Base-by-base conservation (phyloP, 495 filamentous ascomycete species). In the Penicillium flavigenum region DNA sequence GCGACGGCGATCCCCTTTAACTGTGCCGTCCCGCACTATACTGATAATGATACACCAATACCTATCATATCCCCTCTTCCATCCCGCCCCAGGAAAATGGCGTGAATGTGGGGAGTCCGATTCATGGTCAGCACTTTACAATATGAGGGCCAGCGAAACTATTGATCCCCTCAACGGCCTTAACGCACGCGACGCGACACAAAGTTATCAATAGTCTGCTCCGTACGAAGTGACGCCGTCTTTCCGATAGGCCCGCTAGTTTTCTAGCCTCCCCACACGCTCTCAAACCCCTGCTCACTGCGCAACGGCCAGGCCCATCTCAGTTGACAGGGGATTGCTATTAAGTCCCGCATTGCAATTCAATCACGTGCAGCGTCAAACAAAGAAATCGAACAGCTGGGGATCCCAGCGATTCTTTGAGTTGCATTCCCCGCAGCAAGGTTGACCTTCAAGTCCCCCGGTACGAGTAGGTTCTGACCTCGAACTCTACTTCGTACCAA, bases 351-450 rank as follows among this genome's bases (percentile, higher is more conserved):
- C 66, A 69, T 54, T 54, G 27, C 26, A 16, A 22, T 32, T 44
- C n/a, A 57, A 66, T 52, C 66, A 69, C 66, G 66, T 69, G 66
- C 9, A 44, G 5, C 54, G 34, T 27, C 26, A 44, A 36, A 36
- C 53, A 49, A 62, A 49, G 46, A 52, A 36, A 31, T 4, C 11
- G 32, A 47, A 24, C 19, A 27, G 45, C 27, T 44, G 22, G 46
- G 29, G 16, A 20, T 19, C 22, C 19, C 39, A 38, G 7, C 10
- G 22, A 47, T 41, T 36, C 32, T 20, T 34, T 20, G n/a, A 9
- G 46, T 32, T 32, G 17, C 31, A 29, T 20, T 32, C 5, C 2
- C 38, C 27, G 24, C 38, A 17, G 38, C n/a, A 14, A 38, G 43
- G 38, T 20, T 36, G 42, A 57, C 49, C 36, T 20, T 54, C 41